Evolutionary conservation across 371 early-diverging fungal genomes (phyloP).

Genomic region (Blyttiomyces sp.): DNA sequence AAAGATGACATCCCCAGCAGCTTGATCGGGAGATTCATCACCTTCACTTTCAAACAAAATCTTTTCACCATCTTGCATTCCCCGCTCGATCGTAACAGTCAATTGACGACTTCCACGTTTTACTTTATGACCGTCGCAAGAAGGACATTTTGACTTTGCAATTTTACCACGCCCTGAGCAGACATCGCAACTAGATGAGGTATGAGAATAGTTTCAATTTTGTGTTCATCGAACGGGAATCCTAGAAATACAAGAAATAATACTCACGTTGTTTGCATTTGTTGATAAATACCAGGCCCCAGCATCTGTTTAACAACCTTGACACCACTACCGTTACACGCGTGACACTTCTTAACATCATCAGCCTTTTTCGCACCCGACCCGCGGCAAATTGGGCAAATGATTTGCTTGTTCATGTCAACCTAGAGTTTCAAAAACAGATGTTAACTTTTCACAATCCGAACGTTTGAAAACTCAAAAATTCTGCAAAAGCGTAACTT

Average conservation of each 20-base stretch:
- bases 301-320: conserved; percentile 78
- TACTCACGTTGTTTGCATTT: conserved; percentile 79
- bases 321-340: conserved; percentile 81
- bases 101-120: conserved; percentile 77
- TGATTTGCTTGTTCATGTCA: conserved; percentile 87
- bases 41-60: conserved; percentile 87
- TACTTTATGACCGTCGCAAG: conserved; percentile 84
- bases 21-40: conserved; percentile 86
- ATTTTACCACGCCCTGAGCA: conserved; percentile 91
- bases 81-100: conserved; percentile 78
- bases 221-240: background rate
- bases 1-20: conserved; percentile 53
- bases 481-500: no score
- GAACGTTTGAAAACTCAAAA: no score
- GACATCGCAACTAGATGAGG: conserved; percentile 62
- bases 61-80: conserved; percentile 77
- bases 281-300: conserved; percentile 90
- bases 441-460: no score
- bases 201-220: background rate
- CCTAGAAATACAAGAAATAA: background rate
- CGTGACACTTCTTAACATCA: conserved; percentile 76
- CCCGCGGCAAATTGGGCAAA: conserved; percentile 92
- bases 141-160: conserved; percentile 71
- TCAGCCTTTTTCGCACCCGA: conserved; percentile 82
- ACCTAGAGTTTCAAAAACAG: no score